Base-by-base conservation (phyloP, 2,329 filamentous ascomycete species). In the Stachybotrys echinatus region DNA sequence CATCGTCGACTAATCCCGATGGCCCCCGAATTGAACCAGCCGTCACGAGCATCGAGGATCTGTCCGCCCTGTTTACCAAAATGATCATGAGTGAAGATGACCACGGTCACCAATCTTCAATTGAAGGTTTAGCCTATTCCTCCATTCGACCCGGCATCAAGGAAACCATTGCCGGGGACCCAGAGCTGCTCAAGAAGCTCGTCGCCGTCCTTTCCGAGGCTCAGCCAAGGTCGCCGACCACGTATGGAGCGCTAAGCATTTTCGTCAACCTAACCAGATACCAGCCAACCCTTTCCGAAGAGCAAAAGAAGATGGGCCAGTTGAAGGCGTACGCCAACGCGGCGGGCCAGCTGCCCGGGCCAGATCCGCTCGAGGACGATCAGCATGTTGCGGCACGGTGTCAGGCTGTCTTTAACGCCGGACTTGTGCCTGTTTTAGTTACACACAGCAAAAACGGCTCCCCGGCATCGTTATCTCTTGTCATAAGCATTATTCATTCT, bases 271-370 rank as follows among this genome's bases (percentile, higher is more conserved):
- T 99, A 47, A 95, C 90, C 14, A 77, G 81, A 23, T 97, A 95
- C 64, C 79, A 82, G 39, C 91, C 91, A 6, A 74, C 75, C 7
- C 75, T 92, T 39, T 86, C 89, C 0, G 92, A 96, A 55, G 94
- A 99, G 67, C 87, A 96, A 61, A 94, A 92, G 72, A 90, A 89
- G 62, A 89, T 99, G 73, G 81, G 81, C 6, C 89, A 99, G 65
- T 79, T 99, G 42, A 96, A 95, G 73, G 89, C 91, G 2, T 99
- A 97, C 61, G 94, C 94, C 14, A 89, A 95, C 63, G 88, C 90
- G 1, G 84, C 85, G 5, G 91, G 89, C 61, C 80, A 81, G 53
- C 64, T 79, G n/a, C 65, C 75, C 0, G 72, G 77, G 3, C 74
- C 79, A 0, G 83, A 92, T 61, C 81, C 83, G 7, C 74, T 95